Evolutionary conservation across 805 yeast genomes (phyloP).

Genomic region (Millerago galiae): DNA sequence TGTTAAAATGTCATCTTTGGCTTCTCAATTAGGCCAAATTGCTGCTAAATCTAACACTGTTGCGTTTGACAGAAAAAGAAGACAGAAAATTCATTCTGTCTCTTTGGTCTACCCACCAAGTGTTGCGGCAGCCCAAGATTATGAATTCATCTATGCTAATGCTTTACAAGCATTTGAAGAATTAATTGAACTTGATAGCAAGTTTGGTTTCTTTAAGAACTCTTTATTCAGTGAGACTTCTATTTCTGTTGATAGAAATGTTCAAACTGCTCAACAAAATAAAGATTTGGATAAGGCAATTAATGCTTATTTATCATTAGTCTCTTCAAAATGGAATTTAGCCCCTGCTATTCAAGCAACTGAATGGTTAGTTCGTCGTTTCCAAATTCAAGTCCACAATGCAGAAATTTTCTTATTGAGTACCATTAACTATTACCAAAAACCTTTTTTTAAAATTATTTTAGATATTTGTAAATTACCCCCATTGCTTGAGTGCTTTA

Average conservation of each 20-base stretch:
- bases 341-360: conserved; percentile 74
- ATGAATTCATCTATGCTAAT: conserved; percentile 66
- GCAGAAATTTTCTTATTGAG: conserved; percentile 67
- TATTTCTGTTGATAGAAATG: conserved; percentile 70
- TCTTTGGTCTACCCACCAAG: conserved; percentile 83
- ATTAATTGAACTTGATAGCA: conserved; percentile 62
- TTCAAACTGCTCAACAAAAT: conserved; percentile 73
- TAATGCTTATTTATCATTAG: conserved; percentile 62
- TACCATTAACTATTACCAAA: conserved; percentile 72
- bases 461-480: conserved; percentile 74
- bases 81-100: conserved; percentile 82
- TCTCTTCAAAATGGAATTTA: conserved; percentile 71
- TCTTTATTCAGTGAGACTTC: conserved; percentile 83
- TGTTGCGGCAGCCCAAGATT: conserved; percentile 92
- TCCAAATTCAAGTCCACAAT: conserved; percentile 75
- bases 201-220: conserved; percentile 62
- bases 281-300: conserved; percentile 71
- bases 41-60: conserved; percentile 59
- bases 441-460: conserved; percentile 68
- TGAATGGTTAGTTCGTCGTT: conserved; percentile 94
- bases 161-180: conserved; percentile 74
- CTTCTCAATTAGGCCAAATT: conserved; percentile 74
- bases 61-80: conserved; percentile 76
- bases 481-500: conserved; percentile 67
- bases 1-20: conserved; percentile 53